Base-by-base conservation (phyloP, 768 basidiomycete species). In the Suillus americanus region DNA sequence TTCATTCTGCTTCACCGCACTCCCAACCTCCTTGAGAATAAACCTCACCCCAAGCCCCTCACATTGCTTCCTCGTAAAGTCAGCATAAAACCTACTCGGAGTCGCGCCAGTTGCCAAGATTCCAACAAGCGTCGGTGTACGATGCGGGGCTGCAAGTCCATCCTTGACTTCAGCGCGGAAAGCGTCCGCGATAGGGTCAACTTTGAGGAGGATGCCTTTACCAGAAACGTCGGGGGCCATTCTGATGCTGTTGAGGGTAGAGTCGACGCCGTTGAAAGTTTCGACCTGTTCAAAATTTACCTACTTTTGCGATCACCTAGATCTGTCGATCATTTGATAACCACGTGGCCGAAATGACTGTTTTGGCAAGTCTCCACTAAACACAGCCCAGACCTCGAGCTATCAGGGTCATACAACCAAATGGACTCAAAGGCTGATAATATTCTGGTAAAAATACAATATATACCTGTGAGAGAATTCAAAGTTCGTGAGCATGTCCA, bases 61-160 rank as follows among this genome's bases (percentile, higher is more conserved):
- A 75, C 97, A 99, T 69, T 96, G 94, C 74, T 89, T 95, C 73
- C 83, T 83, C 37, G 97, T 98, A 74, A 97, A 98, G 65, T 96
- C 89, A 9, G 94, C 90, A 71, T 97, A 97, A 69, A 83, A 85
- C 68, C 83, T 86, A 76, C 91, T 93, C 0, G 94, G 93, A 8
- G 86, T 86, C 5, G 89, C 88, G 1, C 89, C 85, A 1, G 95
- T 97, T 0, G 93, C 90, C 30, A 99, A 83, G 69, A 99, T 97
- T 2, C 96, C 97, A 60, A 98, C 89, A 33, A 99, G 83, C 72
- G 88, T 92, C 3, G 95, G 94, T 16, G 77, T 72, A 25, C 79
- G 81, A 5, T 76, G 43, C 38, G 72, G 69, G 55, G 72, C 69
- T 18, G 74, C 69, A 25, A 87, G 79, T 33, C 77, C 76, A 23